Percentiles rank a stretch among this genome's conserved stretches.
phyloP scores from a whole-genome alignment of 371 early-diverging fungal species.

The Mortierella sp. region DNA sequence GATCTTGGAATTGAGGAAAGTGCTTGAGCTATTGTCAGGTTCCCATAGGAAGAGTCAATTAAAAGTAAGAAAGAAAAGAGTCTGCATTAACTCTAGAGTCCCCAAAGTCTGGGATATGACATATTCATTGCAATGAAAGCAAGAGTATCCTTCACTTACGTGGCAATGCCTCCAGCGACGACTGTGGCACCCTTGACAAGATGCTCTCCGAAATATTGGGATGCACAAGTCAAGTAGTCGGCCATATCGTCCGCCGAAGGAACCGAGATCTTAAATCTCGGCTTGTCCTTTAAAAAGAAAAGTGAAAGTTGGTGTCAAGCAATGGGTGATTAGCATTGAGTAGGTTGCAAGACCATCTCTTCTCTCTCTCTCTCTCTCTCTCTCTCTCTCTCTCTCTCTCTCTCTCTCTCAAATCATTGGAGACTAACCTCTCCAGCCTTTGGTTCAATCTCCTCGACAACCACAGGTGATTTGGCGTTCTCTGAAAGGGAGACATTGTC shows the following conservation, averaged over 20 bases:
- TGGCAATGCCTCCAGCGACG: slow-evolving; percentile 40
- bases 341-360: too few relatives aligned
- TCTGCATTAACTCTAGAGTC: background rate
- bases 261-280: slow-evolving; percentile 36
- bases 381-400: too few relatives aligned
- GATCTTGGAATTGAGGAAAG: slow-evolving; percentile 40
- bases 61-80: background rate
- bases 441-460: slow-evolving; percentile 35
- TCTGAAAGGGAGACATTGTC: slow-evolving; percentile 36
- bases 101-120: background rate
- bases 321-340: too few relatives aligned
- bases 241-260: slow-evolving; percentile 49
- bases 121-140: background rate
- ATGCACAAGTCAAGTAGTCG: slow-evolving; percentile 44
- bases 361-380: too few relatives aligned
- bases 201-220: slow-evolving; percentile 36
- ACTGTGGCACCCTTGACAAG: slow-evolving; percentile 41
- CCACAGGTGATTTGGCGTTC: slow-evolving; percentile 43
- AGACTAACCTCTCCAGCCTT: slow-evolving; percentile 20
- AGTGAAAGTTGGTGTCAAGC: background rate
- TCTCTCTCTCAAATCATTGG: too few relatives aligned
- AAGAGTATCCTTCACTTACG: slow-evolving; percentile 22
- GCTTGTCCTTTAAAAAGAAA: slow-evolving; percentile 17
- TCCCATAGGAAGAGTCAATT: background rate
- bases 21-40: slow-evolving; percentile 17